Evolutionary conservation across 108 stramenopile genomes (phyloP).

Genomic region (Skeletonema grethae): DNA sequence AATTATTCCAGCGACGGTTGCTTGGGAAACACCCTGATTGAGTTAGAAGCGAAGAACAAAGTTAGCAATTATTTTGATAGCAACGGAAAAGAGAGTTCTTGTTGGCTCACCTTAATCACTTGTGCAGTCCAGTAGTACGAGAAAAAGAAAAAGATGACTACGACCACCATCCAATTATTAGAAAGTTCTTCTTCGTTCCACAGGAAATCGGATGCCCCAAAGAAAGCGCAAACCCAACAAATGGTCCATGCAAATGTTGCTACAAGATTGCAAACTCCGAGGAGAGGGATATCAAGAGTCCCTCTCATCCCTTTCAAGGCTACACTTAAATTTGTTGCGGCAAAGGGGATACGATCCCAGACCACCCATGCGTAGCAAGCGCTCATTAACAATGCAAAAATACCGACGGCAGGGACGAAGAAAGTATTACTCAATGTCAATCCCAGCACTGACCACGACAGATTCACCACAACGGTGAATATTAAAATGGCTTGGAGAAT

Average conservation of each 20-base stretch:
- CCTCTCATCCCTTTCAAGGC: constrained; percentile 47
- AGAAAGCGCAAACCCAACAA: constrained; percentile 73
- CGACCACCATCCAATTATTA: constrained; percentile 35
- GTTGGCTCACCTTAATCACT: constrained; percentile 62
- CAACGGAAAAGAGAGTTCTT: neutral
- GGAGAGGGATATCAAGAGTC: constrained; percentile 49
- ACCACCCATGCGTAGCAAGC: constrained; percentile 43
- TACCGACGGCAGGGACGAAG: constrained; percentile 23
- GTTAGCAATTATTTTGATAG: constrained; percentile 5
- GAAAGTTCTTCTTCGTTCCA: constrained; percentile 49
- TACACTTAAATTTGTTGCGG: constrained; percentile 56
- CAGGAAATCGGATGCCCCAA: constrained; percentile 61
- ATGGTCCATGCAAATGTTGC: constrained; percentile 59
- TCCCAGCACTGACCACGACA: constrained; percentile 31
- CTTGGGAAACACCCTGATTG: constrained; percentile 50
- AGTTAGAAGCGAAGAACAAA: neutral
- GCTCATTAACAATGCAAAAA: constrained; percentile 20
- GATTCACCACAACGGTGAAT: constrained; percentile 24
- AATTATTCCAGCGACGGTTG: constrained; percentile 77
- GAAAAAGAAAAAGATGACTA: constrained; percentile 52
- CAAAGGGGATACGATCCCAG: constrained; percentile 54
- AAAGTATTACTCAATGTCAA: constrained; percentile 17
- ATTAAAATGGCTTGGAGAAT: constrained; percentile 32
- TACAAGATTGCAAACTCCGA: constrained; percentile 46
- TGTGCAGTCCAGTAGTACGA: constrained; percentile 71